These are phyloP conservation scores for Smallanthus sonchifolius DNA, from an alignment of 129 eudicot species.

Conservation along the genomic window DNA sequence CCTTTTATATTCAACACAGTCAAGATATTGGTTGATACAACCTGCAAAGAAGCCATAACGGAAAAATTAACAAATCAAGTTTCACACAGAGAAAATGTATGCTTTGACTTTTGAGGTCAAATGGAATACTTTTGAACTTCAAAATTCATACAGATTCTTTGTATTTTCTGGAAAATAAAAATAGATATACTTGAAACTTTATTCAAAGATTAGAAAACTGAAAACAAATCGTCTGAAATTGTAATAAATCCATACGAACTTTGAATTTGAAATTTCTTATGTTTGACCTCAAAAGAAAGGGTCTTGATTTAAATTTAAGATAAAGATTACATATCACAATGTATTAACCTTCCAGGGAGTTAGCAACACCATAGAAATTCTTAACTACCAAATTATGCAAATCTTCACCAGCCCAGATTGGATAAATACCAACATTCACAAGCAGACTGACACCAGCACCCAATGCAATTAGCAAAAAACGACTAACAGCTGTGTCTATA, in stretches of 20 bases:
- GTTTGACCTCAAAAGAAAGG: conserved; percentile 13
- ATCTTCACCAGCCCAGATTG: conserved; percentile 98
- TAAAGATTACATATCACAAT: neutral
- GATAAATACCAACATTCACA: conserved; percentile 62
- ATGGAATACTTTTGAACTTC: conserved; percentile 9
- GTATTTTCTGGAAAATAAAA: neutral
- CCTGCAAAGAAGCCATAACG: conserved; percentile 36
- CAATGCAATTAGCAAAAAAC: conserved; percentile 74
- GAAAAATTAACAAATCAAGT: neutral
- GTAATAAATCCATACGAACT: neutral
- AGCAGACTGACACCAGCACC: conserved; percentile 70
- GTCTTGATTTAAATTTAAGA: neutral
- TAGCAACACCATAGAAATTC: conserved; percentile 72
- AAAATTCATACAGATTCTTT: neutral
- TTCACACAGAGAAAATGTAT: neutral
- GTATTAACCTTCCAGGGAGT: conserved; percentile 71
- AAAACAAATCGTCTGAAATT: neutral
- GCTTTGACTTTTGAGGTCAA: conserved; percentile 6
- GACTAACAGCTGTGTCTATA: conserved; percentile 49
- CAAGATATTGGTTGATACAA: conserved; percentile 65
- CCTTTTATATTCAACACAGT: conserved; percentile 67
- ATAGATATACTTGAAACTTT: neutral
- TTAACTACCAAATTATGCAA: conserved; percentile 74
- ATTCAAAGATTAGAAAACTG: neutral
- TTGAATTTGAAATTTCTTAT: neutral